Evolutionary conservation across 2,329 filamentous ascomycete genomes (phyloP), one percentile per base, ranked within the genome.

Genomic region (Fusarium sterilihyphosum): DNA sequence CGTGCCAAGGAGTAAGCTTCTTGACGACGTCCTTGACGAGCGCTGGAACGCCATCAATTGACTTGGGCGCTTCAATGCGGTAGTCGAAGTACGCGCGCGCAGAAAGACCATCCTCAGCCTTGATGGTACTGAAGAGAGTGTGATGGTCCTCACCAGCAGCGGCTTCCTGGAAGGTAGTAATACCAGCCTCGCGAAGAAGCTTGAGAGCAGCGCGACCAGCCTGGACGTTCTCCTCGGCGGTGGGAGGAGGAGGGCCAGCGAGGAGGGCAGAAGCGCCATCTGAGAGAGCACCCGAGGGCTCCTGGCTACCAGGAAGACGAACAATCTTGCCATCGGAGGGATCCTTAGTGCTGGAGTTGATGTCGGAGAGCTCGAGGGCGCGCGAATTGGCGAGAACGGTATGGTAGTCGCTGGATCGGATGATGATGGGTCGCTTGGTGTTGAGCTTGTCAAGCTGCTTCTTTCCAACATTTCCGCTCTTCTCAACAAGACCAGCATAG

Each of bases 81-180:
- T 67, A 80, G 73, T 80, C 78, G 22, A 80, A 80, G 50, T 73
- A 80, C 24, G 67, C 77, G n/a, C 78, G 70, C 3, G 78, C 70
- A 18, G 67, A 73, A 0, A 80, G 71, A 2, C 64, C 65, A 17
- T 58, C 78, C 13, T 76, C 73, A 3, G 70, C 54, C 65, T 74
- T 79, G 69, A 78, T 70, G 6, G 73, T 63, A 4, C 31, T 61
- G 50, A 80, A 79, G 6, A 77, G 35, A 1, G 47, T 65, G 14
- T 72, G 70, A 2, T 75, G 73, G 0, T 44, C 65, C 1, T 65
- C 53, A 2, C 31, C 37, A 17, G 78, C 65, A 7, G 73, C 75
- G 20, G 78, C 78, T 4, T 80, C 78, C 29, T 80, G 78, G 50
- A 80, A 80, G 1, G 78, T 76, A 11, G 78, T 80, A 14, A 80